Base-by-base conservation (phyloP, 306 rosid genomes). In the Lagenaria siceraria region DNA sequence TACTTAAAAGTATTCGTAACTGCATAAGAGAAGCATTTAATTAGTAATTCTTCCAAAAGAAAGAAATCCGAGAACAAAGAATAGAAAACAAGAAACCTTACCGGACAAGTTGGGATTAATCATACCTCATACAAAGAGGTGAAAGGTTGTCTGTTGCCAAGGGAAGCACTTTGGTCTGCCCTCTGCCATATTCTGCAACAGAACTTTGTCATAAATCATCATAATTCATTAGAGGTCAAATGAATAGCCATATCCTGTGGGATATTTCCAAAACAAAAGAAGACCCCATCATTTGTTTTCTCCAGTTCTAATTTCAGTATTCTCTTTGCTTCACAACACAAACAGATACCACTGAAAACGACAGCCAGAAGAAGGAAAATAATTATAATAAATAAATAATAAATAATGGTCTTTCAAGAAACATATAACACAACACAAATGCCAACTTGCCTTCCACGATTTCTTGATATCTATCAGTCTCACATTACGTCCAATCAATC, bases 371-470 rank as follows among this genome's bases (percentile, higher is more conserved):
- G 49, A 31, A 35, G 10, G 33, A 65, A 65, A 46, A 46, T 10
- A 42, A 42, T 8, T 0, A 40, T 9, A 46, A 12, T 46, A 43
- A n/a, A n/a, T n/a, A n/a, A n/a, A 43, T 43, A 43, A 43, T 0
- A 46, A n/a, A 46, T 0, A 33, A 5, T 66, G 53, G 49, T 66
- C 9, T 66, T 40, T 38, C 31, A 66, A 38, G 52, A 40, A 66
- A 66, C 29, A 36, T 33, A 24, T 46, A 21, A 43, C 36, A 21
- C 43, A 66, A n/a, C 24, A 68, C 17, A 40, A 69, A 69, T 2
- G 14, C n/a, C 36, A 69, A 69, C 55, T 69, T 69, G 75, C 55
- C 55, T 69, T 69, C 75, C 75, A 69, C 75, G 29, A 42, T 68
- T 68, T 68, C 74, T 68, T 68, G 21, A 69, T 43, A 42, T 46